Conservation (phyloP, 352 stramenopile species). For the Bremia lactucae region DNA sequence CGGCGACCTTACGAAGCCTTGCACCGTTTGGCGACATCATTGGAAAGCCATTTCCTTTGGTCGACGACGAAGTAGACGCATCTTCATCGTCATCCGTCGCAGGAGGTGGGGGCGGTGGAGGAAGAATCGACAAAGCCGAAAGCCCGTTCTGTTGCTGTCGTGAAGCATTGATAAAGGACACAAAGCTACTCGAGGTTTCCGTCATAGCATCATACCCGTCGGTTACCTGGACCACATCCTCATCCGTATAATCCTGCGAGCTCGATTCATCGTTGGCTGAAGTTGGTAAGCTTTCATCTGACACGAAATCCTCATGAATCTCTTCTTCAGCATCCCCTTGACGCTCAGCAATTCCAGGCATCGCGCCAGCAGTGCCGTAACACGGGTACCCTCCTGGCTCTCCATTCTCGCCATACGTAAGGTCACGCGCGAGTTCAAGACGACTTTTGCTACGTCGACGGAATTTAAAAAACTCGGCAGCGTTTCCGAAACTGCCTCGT, state of each 20-base stretch:
- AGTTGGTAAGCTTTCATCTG: slow-evolving; percentile 35
- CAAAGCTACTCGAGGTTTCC: slow-evolving; percentile 60
- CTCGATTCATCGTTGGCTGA: slow-evolving; percentile 50
- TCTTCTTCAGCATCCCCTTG: slow-evolving; percentile 35
- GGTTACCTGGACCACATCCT: slow-evolving; percentile 52
- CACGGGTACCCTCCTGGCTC: slow-evolving; percentile 36
- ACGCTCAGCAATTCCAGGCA: slow-evolving; percentile 70
- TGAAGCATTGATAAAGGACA: slow-evolving; percentile 66
- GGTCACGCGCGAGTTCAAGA: slow-evolving; percentile 61
- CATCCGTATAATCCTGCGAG: slow-evolving; percentile 51
- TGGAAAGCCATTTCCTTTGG: slow-evolving; percentile 36
- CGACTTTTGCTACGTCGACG: slow-evolving; percentile 79
- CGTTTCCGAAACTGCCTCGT: slow-evolving; percentile 74
- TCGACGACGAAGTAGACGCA: slow-evolving; percentile 44
- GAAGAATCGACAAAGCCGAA: slow-evolving; percentile 44
- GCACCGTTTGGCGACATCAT: slow-evolving; percentile 82
- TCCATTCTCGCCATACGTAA: slow-evolving; percentile 40
- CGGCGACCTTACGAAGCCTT: slow-evolving; percentile 63
- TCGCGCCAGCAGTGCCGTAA: slow-evolving; percentile 39
- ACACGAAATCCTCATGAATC: slow-evolving; percentile 33
- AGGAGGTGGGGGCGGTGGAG: slow-evolving; percentile 49
- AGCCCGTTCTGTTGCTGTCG: slow-evolving; percentile 29
- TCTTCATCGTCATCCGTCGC: slow-evolving; percentile 63
- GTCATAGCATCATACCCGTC: slow-evolving; percentile 48
- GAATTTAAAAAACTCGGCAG: slow-evolving; percentile 81